A percentile compares a stretch with the other conserved stretches of the same genome.
phyloP scores from a whole-genome alignment of 352 stramenopile genomes.

The Phytophthora hybrid region DNA sequence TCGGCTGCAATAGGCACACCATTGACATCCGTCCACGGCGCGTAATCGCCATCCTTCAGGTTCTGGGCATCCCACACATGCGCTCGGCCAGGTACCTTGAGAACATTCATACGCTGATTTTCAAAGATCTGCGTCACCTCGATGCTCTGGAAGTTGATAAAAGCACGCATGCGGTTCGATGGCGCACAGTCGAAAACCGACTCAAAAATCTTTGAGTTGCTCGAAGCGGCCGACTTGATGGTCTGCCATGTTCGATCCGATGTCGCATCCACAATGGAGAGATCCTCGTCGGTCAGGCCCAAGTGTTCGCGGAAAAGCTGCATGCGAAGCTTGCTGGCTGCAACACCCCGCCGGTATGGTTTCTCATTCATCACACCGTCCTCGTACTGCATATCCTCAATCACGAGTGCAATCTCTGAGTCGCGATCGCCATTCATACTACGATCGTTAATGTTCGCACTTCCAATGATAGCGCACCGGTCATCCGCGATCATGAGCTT shows the following conservation, averaged over 20 bases:
- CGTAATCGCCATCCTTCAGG: slow-evolving; percentile 85
- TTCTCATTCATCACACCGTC: slow-evolving; percentile 80
- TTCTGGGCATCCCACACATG: slow-evolving; percentile 82
- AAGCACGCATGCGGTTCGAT: slow-evolving; percentile 82
- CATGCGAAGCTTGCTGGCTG: slow-evolving; percentile 73
- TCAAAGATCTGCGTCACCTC: slow-evolving; percentile 89
- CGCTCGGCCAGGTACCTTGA: slow-evolving; percentile 64
- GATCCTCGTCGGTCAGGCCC: slow-evolving; percentile 67
- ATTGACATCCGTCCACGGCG: slow-evolving; percentile 88
- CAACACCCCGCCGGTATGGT: slow-evolving; percentile 67
- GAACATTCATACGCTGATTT: slow-evolving; percentile 88
- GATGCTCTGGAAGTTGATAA: slow-evolving; percentile 79
- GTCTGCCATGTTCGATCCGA: slow-evolving; percentile 70
- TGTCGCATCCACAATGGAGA: slow-evolving; percentile 62
- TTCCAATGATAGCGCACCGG: slow-evolving; percentile 91
- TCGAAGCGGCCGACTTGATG: slow-evolving; percentile 61
- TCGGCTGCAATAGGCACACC: slow-evolving; percentile 83
- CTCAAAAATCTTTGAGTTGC: slow-evolving; percentile 87
- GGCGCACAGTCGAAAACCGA: slow-evolving; percentile 86
- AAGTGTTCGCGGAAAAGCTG: slow-evolving; percentile 88
- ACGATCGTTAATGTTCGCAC: slow-evolving; percentile 96
- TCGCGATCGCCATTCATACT: slow-evolving; percentile 94
- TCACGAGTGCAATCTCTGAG: slow-evolving; percentile 87
- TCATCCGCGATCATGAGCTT: slow-evolving; percentile 94
- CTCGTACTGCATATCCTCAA: slow-evolving; percentile 87